Conservation (phyloP, 2,329 filamentous ascomycete genomes). For the Byssochlamys sp. region DNA sequence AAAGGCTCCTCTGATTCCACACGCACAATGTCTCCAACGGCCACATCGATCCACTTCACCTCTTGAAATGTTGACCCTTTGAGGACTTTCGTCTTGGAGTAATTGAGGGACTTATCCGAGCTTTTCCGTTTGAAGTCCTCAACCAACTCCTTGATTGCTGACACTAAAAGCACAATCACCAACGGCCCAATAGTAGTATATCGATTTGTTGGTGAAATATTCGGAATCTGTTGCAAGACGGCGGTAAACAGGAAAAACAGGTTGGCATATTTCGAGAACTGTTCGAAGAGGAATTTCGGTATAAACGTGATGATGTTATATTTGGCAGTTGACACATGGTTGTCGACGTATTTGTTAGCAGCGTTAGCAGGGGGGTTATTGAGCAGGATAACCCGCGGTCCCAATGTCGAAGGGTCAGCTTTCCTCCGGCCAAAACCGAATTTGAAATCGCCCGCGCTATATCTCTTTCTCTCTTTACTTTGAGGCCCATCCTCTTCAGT, state of each 20-base stretch:
- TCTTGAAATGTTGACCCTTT: conserved; percentile 76
- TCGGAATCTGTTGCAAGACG: conserved; percentile 84
- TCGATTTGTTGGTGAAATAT: conserved; percentile 84
- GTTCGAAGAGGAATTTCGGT: conserved; percentile 93
- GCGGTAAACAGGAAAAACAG: conserved; percentile 98
- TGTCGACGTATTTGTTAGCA: conserved; percentile 82
- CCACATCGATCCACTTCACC: conserved; percentile 85
- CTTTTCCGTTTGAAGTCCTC: conserved; percentile 86
- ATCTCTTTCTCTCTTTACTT: conserved; percentile 46
- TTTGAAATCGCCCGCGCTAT: conserved; percentile 70
- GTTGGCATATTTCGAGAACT: conserved; percentile 98
- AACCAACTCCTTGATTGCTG: conserved; percentile 83
- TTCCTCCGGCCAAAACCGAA: conserved; percentile 81
- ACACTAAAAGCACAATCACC: conserved; percentile 80
- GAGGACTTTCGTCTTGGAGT: conserved; percentile 72
- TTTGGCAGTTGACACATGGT: conserved; percentile 94
- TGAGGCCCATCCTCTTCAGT: conserved; percentile 32
- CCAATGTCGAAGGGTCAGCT: conserved; percentile 78
- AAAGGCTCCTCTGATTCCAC: conserved; percentile 94
- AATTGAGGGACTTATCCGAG: conserved; percentile 79
- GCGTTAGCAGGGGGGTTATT: conserved; percentile 93
- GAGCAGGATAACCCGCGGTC: conserved; percentile 83
- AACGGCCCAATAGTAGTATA: conserved; percentile 97
- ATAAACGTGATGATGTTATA: conserved; percentile 90
- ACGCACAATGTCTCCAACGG: conserved; percentile 82